These are phyloP conservation scores for Hevea brasiliensis DNA, from an alignment of 345 rosid genomes.

Conservation along the genomic window DNA sequence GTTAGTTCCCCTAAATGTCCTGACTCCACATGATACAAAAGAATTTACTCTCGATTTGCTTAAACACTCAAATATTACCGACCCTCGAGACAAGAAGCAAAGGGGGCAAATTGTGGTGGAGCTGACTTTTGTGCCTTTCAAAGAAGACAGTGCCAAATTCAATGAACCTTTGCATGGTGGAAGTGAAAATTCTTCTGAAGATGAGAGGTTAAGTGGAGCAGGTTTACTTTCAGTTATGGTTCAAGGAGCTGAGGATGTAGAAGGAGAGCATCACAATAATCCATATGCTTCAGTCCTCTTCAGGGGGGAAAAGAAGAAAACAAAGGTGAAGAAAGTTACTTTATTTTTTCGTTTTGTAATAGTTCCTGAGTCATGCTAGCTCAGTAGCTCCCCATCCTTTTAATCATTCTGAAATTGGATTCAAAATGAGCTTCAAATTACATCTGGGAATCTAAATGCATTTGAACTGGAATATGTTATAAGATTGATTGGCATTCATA, in stretches of 20 bases:
- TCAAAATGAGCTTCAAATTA: no score
- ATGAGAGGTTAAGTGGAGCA: slow-evolving; percentile 41
- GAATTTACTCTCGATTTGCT: slow-evolving; percentile 61
- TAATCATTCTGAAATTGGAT: no score
- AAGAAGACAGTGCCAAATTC: slow-evolving; percentile 47
- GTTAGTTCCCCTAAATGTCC: slow-evolving; percentile 50
- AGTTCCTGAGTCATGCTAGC: no score
- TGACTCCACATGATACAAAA: slow-evolving; percentile 48
- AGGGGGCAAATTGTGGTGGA: slow-evolving; percentile 60
- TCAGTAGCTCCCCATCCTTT: not conserved
- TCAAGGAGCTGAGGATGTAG: slow-evolving; percentile 67
- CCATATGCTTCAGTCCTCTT: slow-evolving; percentile 63
- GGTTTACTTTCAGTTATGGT: slow-evolving; percentile 65
- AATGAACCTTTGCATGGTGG: slow-evolving; percentile 24
- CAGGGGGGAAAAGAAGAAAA: slow-evolving; percentile 67
- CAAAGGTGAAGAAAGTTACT: slow-evolving; percentile 49
- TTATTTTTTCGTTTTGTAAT: not conserved
- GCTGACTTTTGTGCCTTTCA: slow-evolving; percentile 64
- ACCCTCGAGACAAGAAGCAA: slow-evolving; percentile 48
- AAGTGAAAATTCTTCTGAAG: slow-evolving; percentile 32
- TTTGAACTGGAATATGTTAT: not conserved
- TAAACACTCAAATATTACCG: slow-evolving; percentile 46
- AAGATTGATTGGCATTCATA: no score
- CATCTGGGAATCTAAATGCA: no score
- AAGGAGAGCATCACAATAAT: slow-evolving; percentile 59